Base-by-base conservation (phyloP, 163 green algal species). In the Chlamydomonas reinhardtii region DNA sequence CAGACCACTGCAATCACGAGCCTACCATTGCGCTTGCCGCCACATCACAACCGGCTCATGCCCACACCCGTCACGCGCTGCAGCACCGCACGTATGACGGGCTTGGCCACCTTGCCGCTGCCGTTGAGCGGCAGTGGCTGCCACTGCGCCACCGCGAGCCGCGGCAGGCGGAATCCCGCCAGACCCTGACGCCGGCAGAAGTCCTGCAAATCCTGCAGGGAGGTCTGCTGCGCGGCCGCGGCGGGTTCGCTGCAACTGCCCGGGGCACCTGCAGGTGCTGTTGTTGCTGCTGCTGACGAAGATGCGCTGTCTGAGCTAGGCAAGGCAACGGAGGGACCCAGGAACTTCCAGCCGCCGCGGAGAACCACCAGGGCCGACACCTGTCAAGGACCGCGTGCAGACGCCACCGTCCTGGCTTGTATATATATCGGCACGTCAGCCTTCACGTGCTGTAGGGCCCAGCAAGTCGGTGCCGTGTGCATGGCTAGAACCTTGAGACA, bases 341-440 rank as follows among this genome's bases (percentile, higher is more conserved):
- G 61, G 86, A 90, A 96, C 6, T 0, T 19, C 87, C 89, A 93
- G 24, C 82, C 85, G 4, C 77, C 62, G 25, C 71, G 35, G 43
- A 96, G 85, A 52, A 94, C 88, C 27, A 97, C 54, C 16, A 93
- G 78, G 4, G 90, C 92, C 20, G 90, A 84, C 52, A 94, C 88
- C 88, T 85, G 78, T 17, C 29, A 34, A 34, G 64, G 6, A 32
- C 0, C 61, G 17, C 61, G 11, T 48, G 8, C 39, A 48, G 39
- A 8, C 39, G 8, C 39, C 39, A 48, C 39, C 5, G 8, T 8
- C 39, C 5, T 48, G 5, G 39, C 39, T 48, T 48, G 39, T 48
- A 14, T 8, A 48, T 8, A 14, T 8, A 5, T 48, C 39, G n/a
- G n/a, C 8, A 48, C 39, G 39, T 8, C 5, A 48, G 39, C 39